Evolutionary conservation across 2,329 filamentous ascomycete species (phyloP).

Genomic region (Colletotrichum karsti): DNA sequence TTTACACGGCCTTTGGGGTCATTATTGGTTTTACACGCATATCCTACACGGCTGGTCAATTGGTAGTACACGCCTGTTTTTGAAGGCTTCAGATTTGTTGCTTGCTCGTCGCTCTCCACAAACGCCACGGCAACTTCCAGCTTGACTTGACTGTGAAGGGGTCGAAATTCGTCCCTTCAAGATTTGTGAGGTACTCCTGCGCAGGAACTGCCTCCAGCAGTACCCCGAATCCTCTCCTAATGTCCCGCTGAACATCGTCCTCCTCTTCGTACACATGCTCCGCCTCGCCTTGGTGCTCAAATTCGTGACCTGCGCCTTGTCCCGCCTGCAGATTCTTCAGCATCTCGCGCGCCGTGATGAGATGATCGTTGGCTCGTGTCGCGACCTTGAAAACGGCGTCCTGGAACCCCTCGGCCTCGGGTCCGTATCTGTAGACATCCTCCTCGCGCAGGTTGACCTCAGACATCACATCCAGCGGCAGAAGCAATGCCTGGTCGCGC

Average conservation of each 20-base stretch:
- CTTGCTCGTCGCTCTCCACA: slow-evolving; percentile 63
- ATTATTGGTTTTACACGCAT: neutral
- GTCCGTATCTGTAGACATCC: slow-evolving; percentile 84
- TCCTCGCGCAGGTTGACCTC: slow-evolving; percentile 84
- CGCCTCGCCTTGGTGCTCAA: slow-evolving; percentile 84
- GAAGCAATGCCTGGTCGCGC: slow-evolving; percentile 67
- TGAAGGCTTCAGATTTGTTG: slow-evolving; percentile 49
- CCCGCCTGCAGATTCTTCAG: slow-evolving; percentile 80
- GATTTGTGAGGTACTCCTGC: slow-evolving; percentile 77
- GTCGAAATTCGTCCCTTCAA: slow-evolving; percentile 88
- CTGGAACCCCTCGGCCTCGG: slow-evolving; percentile 79
- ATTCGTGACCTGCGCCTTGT: slow-evolving; percentile 81
- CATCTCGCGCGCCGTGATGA: slow-evolving; percentile 95
- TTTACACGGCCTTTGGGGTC: neutral
- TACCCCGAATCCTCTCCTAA: slow-evolving; percentile 77
- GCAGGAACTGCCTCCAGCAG: slow-evolving; percentile 84
- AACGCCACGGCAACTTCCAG: slow-evolving; percentile 88
- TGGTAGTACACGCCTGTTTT: neutral
- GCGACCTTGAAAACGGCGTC: slow-evolving; percentile 94
- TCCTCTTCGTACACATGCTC: slow-evolving; percentile 62
- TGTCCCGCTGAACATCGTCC: slow-evolving; percentile 47
- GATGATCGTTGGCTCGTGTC: slow-evolving; percentile 92
- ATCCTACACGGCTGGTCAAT: slow-evolving; percentile 2
- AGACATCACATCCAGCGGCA: slow-evolving; percentile 92
- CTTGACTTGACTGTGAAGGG: slow-evolving; percentile 72